A percentile compares a stretch with the other conserved stretches of the same genome.
phyloP scores from a whole-genome alignment of 2,329 filamentous ascomycete species.

The Mycocentrospora acerina region DNA sequence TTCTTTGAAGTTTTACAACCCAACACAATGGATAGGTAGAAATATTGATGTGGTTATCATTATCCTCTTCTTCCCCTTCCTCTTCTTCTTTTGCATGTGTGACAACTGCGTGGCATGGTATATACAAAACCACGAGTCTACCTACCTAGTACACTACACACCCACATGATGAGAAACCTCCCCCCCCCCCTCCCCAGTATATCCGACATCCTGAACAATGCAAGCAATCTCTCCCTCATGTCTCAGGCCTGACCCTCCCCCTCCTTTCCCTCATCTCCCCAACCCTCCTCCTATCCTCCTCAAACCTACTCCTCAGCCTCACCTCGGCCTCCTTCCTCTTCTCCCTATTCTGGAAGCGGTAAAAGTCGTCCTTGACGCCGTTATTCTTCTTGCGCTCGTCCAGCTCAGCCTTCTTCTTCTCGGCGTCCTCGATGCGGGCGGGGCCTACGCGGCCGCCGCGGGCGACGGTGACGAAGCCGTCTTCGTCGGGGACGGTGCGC shows the following conservation, averaged over 20 bases:
- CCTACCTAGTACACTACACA: too few species aligned
- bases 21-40: too few species aligned
- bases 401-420: slow-evolving; percentile 59
- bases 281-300: slow-evolving; percentile 73
- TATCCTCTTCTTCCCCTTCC: too few species aligned
- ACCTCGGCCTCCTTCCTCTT: slow-evolving; percentile 74
- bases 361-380: slow-evolving; percentile 66
- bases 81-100: too few species aligned
- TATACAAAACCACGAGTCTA: too few species aligned
- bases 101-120: too few species aligned
- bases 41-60: too few species aligned
- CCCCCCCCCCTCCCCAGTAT: too few species aligned
- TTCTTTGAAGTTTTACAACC: too few species aligned
- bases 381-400: slow-evolving; percentile 59
- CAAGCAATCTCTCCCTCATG: slow-evolving; percentile 12
- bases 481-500: slow-evolving; percentile 83
- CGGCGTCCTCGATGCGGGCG: slow-evolving; percentile 67
- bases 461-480: slow-evolving; percentile 92
- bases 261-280: slow-evolving; percentile 68
- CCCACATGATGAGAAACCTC: too few species aligned
- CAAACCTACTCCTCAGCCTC: slow-evolving; percentile 69
- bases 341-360: slow-evolving; percentile 80
- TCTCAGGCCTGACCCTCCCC: slow-evolving; percentile 33
- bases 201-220: too few species aligned
- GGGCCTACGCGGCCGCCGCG: slow-evolving; percentile 71